These are phyloP conservation scores for Neurospora sp. DNA, from an alignment of 495 filamentous ascomycete genomes.

Conservation along the genomic window DNA sequence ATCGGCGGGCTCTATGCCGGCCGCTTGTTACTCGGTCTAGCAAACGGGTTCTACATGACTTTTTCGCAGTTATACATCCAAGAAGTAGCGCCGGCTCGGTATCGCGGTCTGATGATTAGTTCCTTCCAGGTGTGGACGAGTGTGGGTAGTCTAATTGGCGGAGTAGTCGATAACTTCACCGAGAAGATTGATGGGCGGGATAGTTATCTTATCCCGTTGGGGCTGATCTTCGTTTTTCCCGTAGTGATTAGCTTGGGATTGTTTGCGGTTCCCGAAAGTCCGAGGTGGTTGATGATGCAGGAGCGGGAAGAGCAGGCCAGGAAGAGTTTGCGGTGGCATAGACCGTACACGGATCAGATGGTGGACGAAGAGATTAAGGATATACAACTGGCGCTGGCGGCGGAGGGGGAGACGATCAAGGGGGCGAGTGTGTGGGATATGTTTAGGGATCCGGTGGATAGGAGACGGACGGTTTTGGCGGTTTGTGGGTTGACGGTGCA, in stretches of 20 bases:
- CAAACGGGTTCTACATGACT: constrained; percentile 45
- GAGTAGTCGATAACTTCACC: constrained; percentile 48
- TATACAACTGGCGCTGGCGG: constrained; percentile 37
- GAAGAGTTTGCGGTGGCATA: constrained; percentile 32
- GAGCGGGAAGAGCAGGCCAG: constrained; percentile 36
- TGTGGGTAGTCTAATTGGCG: constrained; percentile 38
- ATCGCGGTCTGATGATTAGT: constrained; percentile 32
- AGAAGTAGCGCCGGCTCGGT: constrained; percentile 37
- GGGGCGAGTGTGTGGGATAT: constrained; percentile 37
- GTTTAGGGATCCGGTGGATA: constrained; percentile 39
- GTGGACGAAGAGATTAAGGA: constrained; percentile 38
- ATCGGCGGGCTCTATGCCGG: constrained; percentile 44
- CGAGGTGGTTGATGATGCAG: constrained; percentile 47
- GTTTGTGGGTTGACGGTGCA: constrained; percentile 41
- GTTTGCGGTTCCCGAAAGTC: constrained; percentile 50
- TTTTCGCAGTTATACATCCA: constrained; percentile 44
- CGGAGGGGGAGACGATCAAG: constrained; percentile 32
- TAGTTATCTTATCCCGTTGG: constrained; percentile 46
- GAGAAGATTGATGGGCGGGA: constrained; percentile 28
- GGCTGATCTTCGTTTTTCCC: constrained; percentile 44
- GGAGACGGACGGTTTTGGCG: constrained; percentile 36
- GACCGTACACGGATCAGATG: constrained; percentile 29
- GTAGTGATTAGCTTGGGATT: constrained; percentile 37
- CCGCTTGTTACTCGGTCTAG: constrained; percentile 42
- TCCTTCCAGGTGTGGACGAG: constrained; percentile 27